Conservation (phyloP, 371 early-diverging fungal genomes). For the Dentiscutata heterogama region DNA sequence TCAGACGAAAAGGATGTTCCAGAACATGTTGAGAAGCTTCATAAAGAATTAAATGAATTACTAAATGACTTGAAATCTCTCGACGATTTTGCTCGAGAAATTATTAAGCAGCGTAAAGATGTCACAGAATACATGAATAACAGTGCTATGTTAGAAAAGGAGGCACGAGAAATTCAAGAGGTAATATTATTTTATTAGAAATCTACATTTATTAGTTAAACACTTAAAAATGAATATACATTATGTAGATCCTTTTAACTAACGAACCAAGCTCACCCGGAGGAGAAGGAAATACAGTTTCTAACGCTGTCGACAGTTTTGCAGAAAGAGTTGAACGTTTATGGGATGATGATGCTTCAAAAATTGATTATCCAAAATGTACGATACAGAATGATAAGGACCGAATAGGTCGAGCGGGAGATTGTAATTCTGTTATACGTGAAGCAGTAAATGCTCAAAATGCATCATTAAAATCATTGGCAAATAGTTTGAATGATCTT, state of each 20-base stretch:
- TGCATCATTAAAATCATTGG: slow-evolving; percentile 31
- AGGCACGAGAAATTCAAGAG: slow-evolving; percentile 33
- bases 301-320: slow-evolving; percentile 19
- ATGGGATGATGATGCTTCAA: slow-evolving; percentile 17
- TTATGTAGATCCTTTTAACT: slow-evolving; percentile 9
- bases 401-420: slow-evolving; percentile 1
- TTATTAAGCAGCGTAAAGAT: slow-evolving; percentile 29
- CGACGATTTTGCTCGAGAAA: slow-evolving; percentile 16
- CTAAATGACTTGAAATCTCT: not conserved
- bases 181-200: not conserved
- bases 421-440: slow-evolving; percentile 15
- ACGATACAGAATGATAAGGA: slow-evolving; percentile 13
- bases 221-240: not conserved
- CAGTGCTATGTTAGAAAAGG: slow-evolving; percentile 13
- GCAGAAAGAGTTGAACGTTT: slow-evolving; percentile 18
- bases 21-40: not conserved
- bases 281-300: slow-evolving; percentile 33
- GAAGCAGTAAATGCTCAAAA: slow-evolving; percentile 34
- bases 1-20: slow-evolving; percentile 4
- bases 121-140: slow-evolving; percentile 17
- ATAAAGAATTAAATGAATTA: slow-evolving; percentile 17
- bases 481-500: slow-evolving; percentile 36
- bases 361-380: slow-evolving; percentile 35
- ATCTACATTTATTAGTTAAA: not conserved
- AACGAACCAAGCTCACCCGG: slow-evolving; percentile 41